Conservation (phyloP, 805 yeast genomes). For the Ogataea angusta region DNA sequence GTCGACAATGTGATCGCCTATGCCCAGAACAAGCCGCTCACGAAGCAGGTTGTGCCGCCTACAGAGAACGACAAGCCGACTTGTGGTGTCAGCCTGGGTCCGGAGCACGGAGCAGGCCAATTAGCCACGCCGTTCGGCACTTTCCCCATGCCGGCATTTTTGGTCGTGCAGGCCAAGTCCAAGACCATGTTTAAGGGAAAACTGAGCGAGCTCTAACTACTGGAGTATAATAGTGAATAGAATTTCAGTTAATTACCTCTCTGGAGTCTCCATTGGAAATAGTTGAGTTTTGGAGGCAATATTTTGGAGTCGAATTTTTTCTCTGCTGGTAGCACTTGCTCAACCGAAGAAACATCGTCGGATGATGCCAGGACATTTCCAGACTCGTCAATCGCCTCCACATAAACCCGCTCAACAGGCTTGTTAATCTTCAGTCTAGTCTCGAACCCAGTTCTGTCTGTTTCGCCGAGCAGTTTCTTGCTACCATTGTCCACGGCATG, state of each 20-base stretch:
- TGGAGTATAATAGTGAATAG: too few species aligned
- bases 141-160: constrained; percentile 19
- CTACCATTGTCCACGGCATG: constrained; percentile 17
- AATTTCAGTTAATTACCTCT: too few species aligned
- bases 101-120: constrained; percentile 28
- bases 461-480: constrained; percentile 18
- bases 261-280: constrained; percentile 2
- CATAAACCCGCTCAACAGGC: constrained; percentile 10
- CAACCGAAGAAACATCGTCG: constrained; percentile 10
- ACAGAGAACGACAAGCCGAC: neutral
- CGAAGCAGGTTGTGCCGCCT: neutral
- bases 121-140: constrained; percentile 22
- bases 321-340: constrained; percentile 8
- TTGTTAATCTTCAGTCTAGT: constrained; percentile 14
- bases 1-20: constrained; percentile 17
- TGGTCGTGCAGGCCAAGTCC: constrained; percentile 20
- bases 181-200: constrained; percentile 15
- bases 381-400: constrained; percentile 17
- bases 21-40: constrained; percentile 1
- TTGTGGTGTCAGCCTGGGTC: constrained; percentile 25
- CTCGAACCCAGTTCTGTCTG: constrained; percentile 32
- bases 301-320: neutral
- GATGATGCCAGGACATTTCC: constrained; percentile 19
- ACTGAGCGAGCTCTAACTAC: neutral
- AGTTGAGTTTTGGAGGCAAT: neutral